Evolutionary conservation across 148 eudicot genomes (phyloP), one percentile per base, ranked within the genome.

Genomic region (Chenopodium berlandieri): DNA sequence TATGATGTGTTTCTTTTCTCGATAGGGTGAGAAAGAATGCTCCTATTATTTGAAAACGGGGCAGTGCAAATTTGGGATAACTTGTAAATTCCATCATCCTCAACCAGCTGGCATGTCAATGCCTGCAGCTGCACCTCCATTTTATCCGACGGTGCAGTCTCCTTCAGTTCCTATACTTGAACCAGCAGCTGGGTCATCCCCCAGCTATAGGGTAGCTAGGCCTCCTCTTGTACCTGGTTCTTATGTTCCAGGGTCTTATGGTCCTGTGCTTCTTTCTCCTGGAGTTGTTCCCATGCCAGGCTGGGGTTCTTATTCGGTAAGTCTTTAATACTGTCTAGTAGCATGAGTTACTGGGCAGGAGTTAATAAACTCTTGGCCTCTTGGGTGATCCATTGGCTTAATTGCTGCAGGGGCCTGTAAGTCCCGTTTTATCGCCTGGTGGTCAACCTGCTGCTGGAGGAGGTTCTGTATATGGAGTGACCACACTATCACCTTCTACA

Each of bases 21-120:
- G 40, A 79, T 91, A 95, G 99, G 97, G 91, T 78, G 97, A 89
- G 89, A 88, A 85, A 81, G 97, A 92, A 83, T 95, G 99, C 98
- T 91, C 99, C 95, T 94, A 95, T 83, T 95, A 94, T 95, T 90
- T 95, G 91, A 91, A 94, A 88, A 95, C 97, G 91, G 98, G 98
- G 97, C 97, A 90, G 82, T 95, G 99, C 97, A 95, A 91, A 87
- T 95, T 91, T 81, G 98, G 97, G 76, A 75, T 85, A 83, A 89
- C 95, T 67, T 95, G 98, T 94, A 95, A 94, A 95, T 95, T 90
- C 91, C 89, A 95, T 89, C 99, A 95, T 88, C 99, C 99, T 88
- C 92, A 92, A 78, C 89, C 88, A 62, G 85, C 90, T 89, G 90
- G 92, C 82, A 58, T 86, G 79, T 81, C 91, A 31, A 75, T 86